Evolutionary conservation across 257 asterid species (phyloP).

Genomic region (Primulina eburnea): DNA sequence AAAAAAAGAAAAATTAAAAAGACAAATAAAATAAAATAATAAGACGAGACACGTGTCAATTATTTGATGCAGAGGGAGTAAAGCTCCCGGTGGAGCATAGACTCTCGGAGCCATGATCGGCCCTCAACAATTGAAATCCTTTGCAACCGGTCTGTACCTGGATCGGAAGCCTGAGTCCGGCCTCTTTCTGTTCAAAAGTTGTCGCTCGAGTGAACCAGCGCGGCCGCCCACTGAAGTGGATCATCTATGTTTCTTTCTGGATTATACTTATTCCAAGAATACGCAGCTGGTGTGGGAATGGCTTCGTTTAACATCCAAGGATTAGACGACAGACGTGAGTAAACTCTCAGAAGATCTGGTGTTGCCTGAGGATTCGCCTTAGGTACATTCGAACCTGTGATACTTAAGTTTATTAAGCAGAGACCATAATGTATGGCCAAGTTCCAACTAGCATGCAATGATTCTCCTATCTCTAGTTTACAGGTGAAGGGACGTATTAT

Average conservation of each 20-base stretch:
- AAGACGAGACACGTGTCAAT: too few relatives aligned
- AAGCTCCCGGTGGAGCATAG: too few relatives aligned
- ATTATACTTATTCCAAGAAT: constrained; percentile 19
- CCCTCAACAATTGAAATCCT: neutral
- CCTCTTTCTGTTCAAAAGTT: neutral
- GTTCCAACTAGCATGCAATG: neutral
- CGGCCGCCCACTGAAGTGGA: neutral
- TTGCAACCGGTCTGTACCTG: neutral
- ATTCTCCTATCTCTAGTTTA: neutral
- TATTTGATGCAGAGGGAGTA: too few relatives aligned
- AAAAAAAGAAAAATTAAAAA: too few relatives aligned
- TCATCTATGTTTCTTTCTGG: neutral
- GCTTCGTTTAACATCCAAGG: constrained; percentile 37
- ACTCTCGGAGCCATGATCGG: neutral
- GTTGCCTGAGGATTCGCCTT: constrained; percentile 12
- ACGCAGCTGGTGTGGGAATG: constrained; percentile 25
- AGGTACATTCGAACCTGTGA: constrained; percentile 27
- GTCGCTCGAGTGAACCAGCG: neutral
- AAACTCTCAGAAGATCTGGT: constrained; percentile 37
- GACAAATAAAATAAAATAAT: too few relatives aligned
- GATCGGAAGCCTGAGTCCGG: neutral
- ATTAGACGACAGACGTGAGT: constrained; percentile 59
- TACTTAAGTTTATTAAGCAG: neutral
- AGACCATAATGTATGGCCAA: neutral
- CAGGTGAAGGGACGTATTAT: neutral